These are phyloP conservation scores for Curvularia sp. DNA, from an alignment of 2,329 filamentous ascomycete species.

Conservation along the genomic window DNA sequence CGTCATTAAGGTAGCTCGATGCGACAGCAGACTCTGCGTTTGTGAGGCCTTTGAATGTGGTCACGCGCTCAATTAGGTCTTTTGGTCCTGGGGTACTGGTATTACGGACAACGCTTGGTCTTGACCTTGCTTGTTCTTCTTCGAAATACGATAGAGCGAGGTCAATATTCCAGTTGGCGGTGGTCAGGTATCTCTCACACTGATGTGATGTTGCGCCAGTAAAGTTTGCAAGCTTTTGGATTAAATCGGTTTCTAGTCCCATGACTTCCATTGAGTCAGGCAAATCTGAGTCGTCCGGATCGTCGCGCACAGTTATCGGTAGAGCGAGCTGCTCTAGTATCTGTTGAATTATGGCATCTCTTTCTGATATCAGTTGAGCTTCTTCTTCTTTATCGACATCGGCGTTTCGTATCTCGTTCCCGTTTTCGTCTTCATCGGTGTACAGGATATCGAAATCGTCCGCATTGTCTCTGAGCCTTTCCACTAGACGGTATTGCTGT, in stretches of 20 bases:
- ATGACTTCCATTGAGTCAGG: neutral
- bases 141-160: neutral
- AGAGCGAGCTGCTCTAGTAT: slow-evolving; percentile 10
- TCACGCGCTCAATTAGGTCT: neutral
- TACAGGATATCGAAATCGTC: neutral
- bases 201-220: neutral
- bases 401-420: no score
- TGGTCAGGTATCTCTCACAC: neutral
- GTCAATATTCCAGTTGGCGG: neutral
- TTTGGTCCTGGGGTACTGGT: no score
- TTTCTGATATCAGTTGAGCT: neutral
- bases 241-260: neutral
- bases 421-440: neutral
- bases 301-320: neutral
- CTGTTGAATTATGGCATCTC: slow-evolving; percentile 1
- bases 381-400: neutral
- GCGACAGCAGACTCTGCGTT: neutral
- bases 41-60: neutral
- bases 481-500: slow-evolving; percentile 2
- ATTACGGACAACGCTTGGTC: no score
- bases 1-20: neutral
- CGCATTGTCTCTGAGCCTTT: neutral
- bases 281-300: neutral
- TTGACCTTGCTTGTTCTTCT: neutral
- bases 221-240: neutral